Evolutionary conservation across 2,329 filamentous ascomycete species (phyloP), one percentile per base, ranked within the genome.

Genomic region (Arachnopeziza araneosa): DNA sequence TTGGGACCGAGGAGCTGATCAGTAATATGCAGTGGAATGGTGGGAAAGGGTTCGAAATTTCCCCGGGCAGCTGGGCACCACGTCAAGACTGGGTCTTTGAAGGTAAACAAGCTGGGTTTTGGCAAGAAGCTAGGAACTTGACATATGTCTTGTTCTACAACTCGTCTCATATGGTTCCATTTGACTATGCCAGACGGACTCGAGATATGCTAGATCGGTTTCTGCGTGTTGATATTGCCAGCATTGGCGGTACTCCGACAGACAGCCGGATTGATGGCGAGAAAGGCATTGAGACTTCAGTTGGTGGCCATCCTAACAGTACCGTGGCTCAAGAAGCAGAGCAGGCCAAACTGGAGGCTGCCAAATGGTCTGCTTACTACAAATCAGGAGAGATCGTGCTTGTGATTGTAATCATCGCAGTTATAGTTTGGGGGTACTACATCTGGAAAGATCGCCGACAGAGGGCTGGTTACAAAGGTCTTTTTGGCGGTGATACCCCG

Each of bases 141-240:
- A 97, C 95, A 0, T 99, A 99, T 72, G 87, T 99, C 32, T 81
- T 96, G 50, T 96, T 98, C 76, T 91, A 96, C 79, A 96, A 99
- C 74, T 87, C 91, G 19, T 96, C 90, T 55, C 95, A 99, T 75
- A 99, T 99, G 95, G 95, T 99, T 1, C 96, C 95, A 0, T 98
- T 95, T 71, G 93, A 99, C 75, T 90, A 89, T 68, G 88, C 93
- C 1, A 86, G 91, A 54, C 88, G 92, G 62, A 89, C 87, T 22
- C 85, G 93, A 63, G 95, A 98, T 73, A 99, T 99, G 95, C 85
- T 99, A 19, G 93, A 99, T 75, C 89, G 95, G 50, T 96, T 99
- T 77, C 91, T 98, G 83, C 85, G 86, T 54, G 91, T 99, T 50
- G 92, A 98, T 71, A 96, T 98, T 66, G 89, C 85, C 68, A 88